Evolutionary conservation across 257 asterid genomes (phyloP).

Genomic region (Ehretia macrophylla): DNA sequence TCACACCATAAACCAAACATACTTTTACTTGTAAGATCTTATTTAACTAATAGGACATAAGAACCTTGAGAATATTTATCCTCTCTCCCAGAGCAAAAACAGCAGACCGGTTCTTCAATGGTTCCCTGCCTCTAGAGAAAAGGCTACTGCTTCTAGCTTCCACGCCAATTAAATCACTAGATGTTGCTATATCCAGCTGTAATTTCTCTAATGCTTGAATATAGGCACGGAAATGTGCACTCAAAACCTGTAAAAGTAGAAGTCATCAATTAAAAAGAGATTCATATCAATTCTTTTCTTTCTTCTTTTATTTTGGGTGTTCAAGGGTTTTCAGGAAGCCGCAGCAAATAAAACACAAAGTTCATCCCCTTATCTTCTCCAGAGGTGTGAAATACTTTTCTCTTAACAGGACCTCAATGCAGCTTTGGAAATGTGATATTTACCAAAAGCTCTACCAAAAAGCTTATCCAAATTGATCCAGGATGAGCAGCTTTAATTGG

Average conservation of each 20-base stretch:
- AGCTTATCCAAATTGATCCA: too few species aligned
- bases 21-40: not conserved
- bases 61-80: slow-evolving; percentile 91
- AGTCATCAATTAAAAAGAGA: not conserved
- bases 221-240: slow-evolving; percentile 93
- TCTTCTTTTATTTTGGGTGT: too few species aligned
- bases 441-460: too few species aligned
- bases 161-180: slow-evolving; percentile 94
- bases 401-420: too few species aligned
- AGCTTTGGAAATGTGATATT: too few species aligned
- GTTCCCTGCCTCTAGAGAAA: slow-evolving; percentile 92
- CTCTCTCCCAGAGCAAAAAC: slow-evolving; percentile 98
- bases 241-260: slow-evolving; percentile 52
- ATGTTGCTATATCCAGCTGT: slow-evolving; percentile 95
- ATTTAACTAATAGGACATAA: not conserved
- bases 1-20: too few species aligned
- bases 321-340: too few species aligned
- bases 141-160: slow-evolving; percentile 93
- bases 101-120: slow-evolving; percentile 97
- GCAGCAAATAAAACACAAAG: too few species aligned
- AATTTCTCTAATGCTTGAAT: slow-evolving; percentile 97
- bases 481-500: too few species aligned
- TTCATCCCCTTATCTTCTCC: too few species aligned
- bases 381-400: too few species aligned
- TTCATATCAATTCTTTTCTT: slow-evolving; percentile 2